Conservation (phyloP, 2,329 filamentous ascomycete genomes). For the Hypoxylon sp. region DNA sequence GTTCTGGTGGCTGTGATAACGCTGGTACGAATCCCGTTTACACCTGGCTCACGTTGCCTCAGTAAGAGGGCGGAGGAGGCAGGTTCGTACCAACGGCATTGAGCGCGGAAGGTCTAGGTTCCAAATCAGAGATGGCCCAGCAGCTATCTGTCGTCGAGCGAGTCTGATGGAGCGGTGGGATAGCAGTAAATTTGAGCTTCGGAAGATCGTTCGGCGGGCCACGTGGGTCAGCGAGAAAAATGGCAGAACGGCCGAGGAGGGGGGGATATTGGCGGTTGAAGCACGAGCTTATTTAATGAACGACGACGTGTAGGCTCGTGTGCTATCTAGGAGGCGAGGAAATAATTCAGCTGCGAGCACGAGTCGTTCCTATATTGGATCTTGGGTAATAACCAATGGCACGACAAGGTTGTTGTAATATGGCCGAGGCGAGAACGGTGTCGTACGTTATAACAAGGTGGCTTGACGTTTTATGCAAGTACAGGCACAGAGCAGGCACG, state of each 20-base stretch:
- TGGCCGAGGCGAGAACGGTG: background rate
- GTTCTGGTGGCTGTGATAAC: constrained; percentile 24
- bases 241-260: too few relatives aligned
- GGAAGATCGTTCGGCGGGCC: constrained; percentile 25
- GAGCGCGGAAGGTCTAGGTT: constrained; percentile 32
- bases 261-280: constrained; percentile 18
- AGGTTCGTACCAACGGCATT: constrained; percentile 50
- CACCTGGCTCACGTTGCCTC: constrained; percentile 53
- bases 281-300: constrained; percentile 23
- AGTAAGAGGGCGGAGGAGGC: constrained; percentile 53
- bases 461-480: constrained; percentile 15
- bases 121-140: constrained; percentile 26
- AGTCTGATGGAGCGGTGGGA: constrained; percentile 24
- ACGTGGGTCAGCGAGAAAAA: constrained; percentile 28
- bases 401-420: constrained; percentile 8
- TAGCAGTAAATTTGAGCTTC: constrained; percentile 2
- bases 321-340: constrained; percentile 3
- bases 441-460: constrained; percentile 23
- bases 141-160: constrained; percentile 30
- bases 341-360: constrained; percentile 8
- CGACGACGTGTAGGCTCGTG: constrained; percentile 6
- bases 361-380: constrained; percentile 4
- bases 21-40: constrained; percentile 33
- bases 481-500: constrained; percentile 1
- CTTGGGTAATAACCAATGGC: constrained; percentile 3